Evolutionary conservation across 495 filamentous ascomycete genomes (phyloP).

Genomic region (Physcia stellaris): DNA sequence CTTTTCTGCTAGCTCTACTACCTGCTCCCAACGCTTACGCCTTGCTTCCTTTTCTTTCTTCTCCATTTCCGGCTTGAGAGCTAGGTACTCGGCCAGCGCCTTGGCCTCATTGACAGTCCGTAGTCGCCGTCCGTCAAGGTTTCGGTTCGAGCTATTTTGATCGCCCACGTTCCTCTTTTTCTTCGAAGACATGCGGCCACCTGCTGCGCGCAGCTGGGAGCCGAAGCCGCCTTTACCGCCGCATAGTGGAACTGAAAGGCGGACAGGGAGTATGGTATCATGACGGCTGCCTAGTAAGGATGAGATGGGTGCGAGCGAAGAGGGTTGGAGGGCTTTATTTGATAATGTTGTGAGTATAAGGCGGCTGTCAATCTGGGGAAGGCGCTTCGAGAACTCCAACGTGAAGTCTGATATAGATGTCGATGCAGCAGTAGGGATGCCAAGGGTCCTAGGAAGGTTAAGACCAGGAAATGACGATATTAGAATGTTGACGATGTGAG

Average conservation of each 20-base stretch:
- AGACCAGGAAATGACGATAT: constrained; percentile 73
- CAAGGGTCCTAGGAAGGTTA: constrained; percentile 62
- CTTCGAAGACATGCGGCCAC: constrained; percentile 91
- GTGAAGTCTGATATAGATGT: constrained; percentile 54
- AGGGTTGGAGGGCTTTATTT: constrained; percentile 49
- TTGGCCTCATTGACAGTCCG: constrained; percentile 92
- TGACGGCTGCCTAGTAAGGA: constrained; percentile 39
- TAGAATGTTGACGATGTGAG: constrained; percentile 58
- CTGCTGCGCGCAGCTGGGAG: constrained; percentile 88
- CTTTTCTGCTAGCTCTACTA: constrained; percentile 69
- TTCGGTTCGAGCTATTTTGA: constrained; percentile 75
- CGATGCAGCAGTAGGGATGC: constrained; percentile 38
- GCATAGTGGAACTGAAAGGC: constrained; percentile 57
- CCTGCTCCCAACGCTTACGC: constrained; percentile 64
- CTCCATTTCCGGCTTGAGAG: constrained; percentile 95
- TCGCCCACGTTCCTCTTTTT: constrained; percentile 78
- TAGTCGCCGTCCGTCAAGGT: constrained; percentile 81
- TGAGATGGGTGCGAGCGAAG: constrained; percentile 23
- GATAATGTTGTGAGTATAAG: constrained; percentile 73
- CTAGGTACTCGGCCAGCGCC: constrained; percentile 83
- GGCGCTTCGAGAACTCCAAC: constrained; percentile 42
- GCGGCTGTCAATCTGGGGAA: constrained; percentile 39
- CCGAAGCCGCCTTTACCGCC: constrained; percentile 97
- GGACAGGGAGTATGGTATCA: constrained; percentile 64
- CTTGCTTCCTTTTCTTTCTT: constrained; percentile 77